Conservation (phyloP, 352 stramenopile species). For the Proteromonas lacertae region DNA sequence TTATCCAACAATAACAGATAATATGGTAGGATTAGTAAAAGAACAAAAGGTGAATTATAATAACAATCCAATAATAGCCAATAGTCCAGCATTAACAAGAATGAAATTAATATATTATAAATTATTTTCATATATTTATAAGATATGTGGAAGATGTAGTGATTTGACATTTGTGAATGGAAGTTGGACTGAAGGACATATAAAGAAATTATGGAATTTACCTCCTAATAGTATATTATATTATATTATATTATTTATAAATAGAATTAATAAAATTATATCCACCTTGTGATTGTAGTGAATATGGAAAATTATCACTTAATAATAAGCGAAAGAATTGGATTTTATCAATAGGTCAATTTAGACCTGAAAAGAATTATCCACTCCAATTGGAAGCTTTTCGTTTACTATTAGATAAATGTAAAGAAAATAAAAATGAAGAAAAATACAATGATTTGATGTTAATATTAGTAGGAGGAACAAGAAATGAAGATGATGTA, state of each 20-base stretch:
- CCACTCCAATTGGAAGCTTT: slow-evolving; percentile 57
- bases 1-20: slow-evolving; percentile 88
- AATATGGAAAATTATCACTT: too few species aligned
- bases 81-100: slow-evolving; percentile 27
- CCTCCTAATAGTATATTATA: slow-evolving; percentile 1
- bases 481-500: slow-evolving; percentile 58
- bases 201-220: slow-evolving; percentile 52
- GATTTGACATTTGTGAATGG: slow-evolving; percentile 85
- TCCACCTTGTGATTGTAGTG: too few species aligned
- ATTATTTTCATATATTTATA: slow-evolving; percentile 60
- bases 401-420: slow-evolving; percentile 13
- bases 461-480: slow-evolving; percentile 74
- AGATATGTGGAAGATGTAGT: slow-evolving; percentile 32
- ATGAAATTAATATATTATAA: slow-evolving; percentile 82
- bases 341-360: slow-evolving; percentile 81
- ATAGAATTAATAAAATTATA: too few species aligned
- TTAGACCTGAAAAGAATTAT: slow-evolving; percentile 95
- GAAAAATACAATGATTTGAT: slow-evolving; percentile 26
- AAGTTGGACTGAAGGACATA: slow-evolving; percentile 78
- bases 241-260: too few species aligned
- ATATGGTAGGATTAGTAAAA: slow-evolving; percentile 79
- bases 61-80: slow-evolving; percentile 39
- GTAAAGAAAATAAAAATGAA: too few species aligned
- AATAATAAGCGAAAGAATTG: too few species aligned
- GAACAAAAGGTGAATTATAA: slow-evolving; percentile 59